Base-by-base conservation (phyloP, 2,329 filamentous ascomycete species). In the Fusarium buharicum region DNA sequence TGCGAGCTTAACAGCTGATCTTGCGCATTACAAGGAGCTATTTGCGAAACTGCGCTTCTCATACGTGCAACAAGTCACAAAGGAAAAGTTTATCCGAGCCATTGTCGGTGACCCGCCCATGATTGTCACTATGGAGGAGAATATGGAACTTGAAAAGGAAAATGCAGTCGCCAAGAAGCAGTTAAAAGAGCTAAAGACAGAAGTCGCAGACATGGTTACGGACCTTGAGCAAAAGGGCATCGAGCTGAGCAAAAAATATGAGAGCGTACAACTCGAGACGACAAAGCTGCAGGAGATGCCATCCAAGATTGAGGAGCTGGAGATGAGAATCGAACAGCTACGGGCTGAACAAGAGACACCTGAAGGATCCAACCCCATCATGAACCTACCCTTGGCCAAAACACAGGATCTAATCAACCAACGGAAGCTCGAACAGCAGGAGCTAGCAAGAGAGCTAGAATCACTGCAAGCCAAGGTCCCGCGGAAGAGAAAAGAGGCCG, bases 11-110 rank as follows among this genome's bases (percentile, higher is more conserved):
- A 88, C 91, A 64, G 91, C 91, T 24, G 94, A 98, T 75, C 82
- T 98, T 24, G 82, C 84, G 27, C 93, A 98, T 76, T 97, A 98
- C 80, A 92, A 91, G 78, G 93, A 97, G 77, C 86, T 98, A 17
- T 99, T 98, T 77, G 90, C 92, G 37, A 98, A 99, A 79, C 84
- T 98, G 34, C 92, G 94, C 68, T 98, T 98, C 81, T 96, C 91
- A 64, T 98, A 98, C 77, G 90, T 97, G 69, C 95, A 99, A 78
- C 95, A 98, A 81, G 93, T 98, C 62, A 98, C 94, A 39, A 99
- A 98, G 78, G 95, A 99, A 76, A 96, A 97, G 72, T 98, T 97
- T 76, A 89, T 99, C 50, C 91, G 93, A 67, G 89, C 91, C 63
- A 96, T 98, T 68, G 92, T 96, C 14, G 92, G 92, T 62, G 91